Evolutionary conservation across 1,139 yeast species (phyloP), one percentile per base, ranked within the genome.

Genomic region (Pneumocystis carinii): DNA sequence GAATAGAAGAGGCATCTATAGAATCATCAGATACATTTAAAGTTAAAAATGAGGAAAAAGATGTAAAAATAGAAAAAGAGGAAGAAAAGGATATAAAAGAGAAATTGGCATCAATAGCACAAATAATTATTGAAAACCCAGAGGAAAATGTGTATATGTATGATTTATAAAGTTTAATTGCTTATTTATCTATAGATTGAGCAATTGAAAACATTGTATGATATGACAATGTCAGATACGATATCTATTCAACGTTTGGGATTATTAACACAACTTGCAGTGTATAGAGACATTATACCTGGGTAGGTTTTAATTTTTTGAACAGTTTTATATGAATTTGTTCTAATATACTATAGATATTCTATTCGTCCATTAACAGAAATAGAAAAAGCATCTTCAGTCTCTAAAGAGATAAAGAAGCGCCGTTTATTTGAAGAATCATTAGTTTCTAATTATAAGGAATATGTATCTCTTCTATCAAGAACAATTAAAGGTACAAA

Each of bases 251-350:
- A 87, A 64, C 90, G 87, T 73, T 78, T 89, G 65, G 82, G 96
- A 0, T 76, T 88, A 65, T 76, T 90, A 69, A 85, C 97, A 0
- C 78, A 90, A 66, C 85, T 90, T 2, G 90, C 95, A 0, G 87
- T 89, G 3, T 89, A 88, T 78, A 89, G 87, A 71, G 81, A 86
- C 64, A 80, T 92, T 63, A 85, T 95, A 2, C 98, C 98, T 0
- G 85, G 55, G 55, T 48, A 24, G 3, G 59, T 14, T 55, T 27
- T 59, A 1, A 42, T 35, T n/a, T 14, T 32, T 55, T 2, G 24
- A 27, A 10, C 14, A 35, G 7, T 42, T 12, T 32, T 19, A 3
- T 6, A 38, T 27, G 39, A 63, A 24, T 24, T 48, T 48, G n/a
- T 24, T 5, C 24, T 37, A 37, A 48, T 24, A 48, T 12, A 48